Conservation (phyloP, 257 asterid species). For the Capsicum pubescens region DNA sequence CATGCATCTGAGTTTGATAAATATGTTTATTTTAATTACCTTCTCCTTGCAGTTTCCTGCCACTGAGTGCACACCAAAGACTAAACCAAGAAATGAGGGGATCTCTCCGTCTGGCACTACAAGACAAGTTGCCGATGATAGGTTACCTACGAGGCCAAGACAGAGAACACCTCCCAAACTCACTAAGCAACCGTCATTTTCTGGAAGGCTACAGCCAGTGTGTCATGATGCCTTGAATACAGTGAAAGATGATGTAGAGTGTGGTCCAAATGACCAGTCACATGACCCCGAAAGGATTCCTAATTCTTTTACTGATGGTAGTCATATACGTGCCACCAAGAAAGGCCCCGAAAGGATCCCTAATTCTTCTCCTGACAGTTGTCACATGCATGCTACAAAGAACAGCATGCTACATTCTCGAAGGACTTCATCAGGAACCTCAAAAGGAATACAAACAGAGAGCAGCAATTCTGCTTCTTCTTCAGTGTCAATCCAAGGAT, state of each 20-base stretch:
- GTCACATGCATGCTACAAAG: slow-evolving; percentile 39
- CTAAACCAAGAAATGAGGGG: slow-evolving; percentile 67
- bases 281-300: slow-evolving; percentile 44
- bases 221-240: slow-evolving; percentile 50
- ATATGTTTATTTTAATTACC: slow-evolving; percentile 22
- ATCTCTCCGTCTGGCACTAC: slow-evolving; percentile 56
- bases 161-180: slow-evolving; percentile 69
- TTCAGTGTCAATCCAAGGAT: slow-evolving; percentile 73
- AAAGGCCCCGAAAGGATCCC: slow-evolving; percentile 44
- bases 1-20: slow-evolving; percentile 2
- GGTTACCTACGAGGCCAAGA: slow-evolving; percentile 52
- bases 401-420: slow-evolving; percentile 47
- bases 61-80: slow-evolving; percentile 69
- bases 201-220: slow-evolving; percentile 53
- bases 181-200: slow-evolving; percentile 56
- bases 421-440: slow-evolving; percentile 44
- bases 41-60: slow-evolving; percentile 56
- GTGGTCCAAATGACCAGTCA: slow-evolving; percentile 35
- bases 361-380: slow-evolving; percentile 41
- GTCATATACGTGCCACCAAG: slow-evolving; percentile 36
- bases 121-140: slow-evolving; percentile 61
- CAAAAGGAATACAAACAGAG: slow-evolving; percentile 60
- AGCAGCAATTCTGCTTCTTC: slow-evolving; percentile 84
- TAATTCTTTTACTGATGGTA: slow-evolving; percentile 41
- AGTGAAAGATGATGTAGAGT: slow-evolving; percentile 38